Base-by-base conservation (phyloP, 202 grass and related monocot genomes). In the Hordeum pubiflorum region DNA sequence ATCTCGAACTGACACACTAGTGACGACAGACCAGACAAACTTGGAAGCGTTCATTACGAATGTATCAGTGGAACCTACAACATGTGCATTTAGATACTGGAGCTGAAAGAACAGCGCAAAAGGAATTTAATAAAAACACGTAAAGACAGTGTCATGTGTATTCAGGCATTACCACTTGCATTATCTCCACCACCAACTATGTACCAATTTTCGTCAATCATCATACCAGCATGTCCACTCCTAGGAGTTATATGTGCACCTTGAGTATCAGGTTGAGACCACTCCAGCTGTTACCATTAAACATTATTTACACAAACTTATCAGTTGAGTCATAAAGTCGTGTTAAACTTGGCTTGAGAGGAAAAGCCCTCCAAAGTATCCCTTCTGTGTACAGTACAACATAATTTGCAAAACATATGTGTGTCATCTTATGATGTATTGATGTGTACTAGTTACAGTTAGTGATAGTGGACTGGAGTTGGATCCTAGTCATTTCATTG, bases 151-250 rank as follows among this genome's bases (percentile, higher is more conserved):
- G 76, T 62, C 44, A 59, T 61, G 48, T 61, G 48, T 21, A 50
- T 34, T 62, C 81, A 84, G 21, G 39, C 70, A 84, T 88, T 93
- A 98, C 96, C 96, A 60, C 89, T 95, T 46, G 86, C 82, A 79
- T 93, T 98, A 89, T 98, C 96, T 86, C 96, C 96, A 83, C 96
- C 96, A 58, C 96, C 96, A 87, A 98, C 96, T 66, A 98, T 95
- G 68, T 91, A 98, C 96, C 96, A 98, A 27, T 95, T 88, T 83
- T 91, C 96, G 27, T 88, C 74, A 68, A 95, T 87, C 67, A 79
- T 79, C 14, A 89, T 91, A 71, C 96, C 85, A 88, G 90, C 96
- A 95, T 98, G 96, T 36, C 96, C 96, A 57, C 96, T 93, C 82
- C 96, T 94, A 83, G 92, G 92, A 85, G 69, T 87, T 74, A 93